Conservation (phyloP, 2,329 filamentous ascomycete genomes). For the Clarireedia monteithiana region DNA sequence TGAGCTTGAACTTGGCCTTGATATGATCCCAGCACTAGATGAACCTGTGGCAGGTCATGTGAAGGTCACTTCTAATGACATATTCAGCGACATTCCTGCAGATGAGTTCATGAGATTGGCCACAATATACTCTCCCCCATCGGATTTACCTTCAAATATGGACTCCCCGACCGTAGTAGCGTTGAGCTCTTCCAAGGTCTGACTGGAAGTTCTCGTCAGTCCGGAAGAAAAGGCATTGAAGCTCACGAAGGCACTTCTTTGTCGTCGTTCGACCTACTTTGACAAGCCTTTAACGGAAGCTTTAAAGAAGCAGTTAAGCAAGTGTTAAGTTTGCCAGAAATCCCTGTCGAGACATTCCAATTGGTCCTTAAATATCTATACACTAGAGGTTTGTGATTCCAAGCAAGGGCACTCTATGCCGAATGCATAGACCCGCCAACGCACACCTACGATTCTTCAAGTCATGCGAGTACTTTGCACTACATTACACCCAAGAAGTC, state of each 20-base stretch:
- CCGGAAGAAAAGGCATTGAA: not conserved
- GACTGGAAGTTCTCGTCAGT: slow-evolving; percentile 5
- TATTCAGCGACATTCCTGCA: not conserved
- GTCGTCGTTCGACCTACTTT: slow-evolving; percentile 12
- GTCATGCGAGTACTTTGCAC: not conserved
- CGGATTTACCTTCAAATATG: not conserved
- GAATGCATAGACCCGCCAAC: not conserved
- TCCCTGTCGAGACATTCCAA: slow-evolving; percentile 8
- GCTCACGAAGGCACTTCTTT: slow-evolving; percentile 9
- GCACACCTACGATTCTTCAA: not conserved
- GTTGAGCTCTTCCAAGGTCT: slow-evolving; percentile 1
- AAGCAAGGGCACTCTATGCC: no score
- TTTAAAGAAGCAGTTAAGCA: slow-evolving; percentile 2
- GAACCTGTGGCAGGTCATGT: no score
- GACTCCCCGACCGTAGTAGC: not conserved
- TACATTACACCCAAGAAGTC: not conserved
- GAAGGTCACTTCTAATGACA: no score
- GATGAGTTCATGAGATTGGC: slow-evolving; percentile 1
- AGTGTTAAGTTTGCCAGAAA: slow-evolving; percentile 3
- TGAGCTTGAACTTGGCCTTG: no score
- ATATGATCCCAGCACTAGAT: no score
- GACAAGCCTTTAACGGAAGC: slow-evolving; percentile 9
- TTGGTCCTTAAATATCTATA: slow-evolving; percentile 13
- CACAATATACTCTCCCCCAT: not conserved
- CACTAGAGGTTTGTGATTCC: not conserved